These are phyloP conservation scores for Phlebiopsis flavidoalba DNA, from an alignment of 768 basidiomycete species.

Conservation along the genomic window DNA sequence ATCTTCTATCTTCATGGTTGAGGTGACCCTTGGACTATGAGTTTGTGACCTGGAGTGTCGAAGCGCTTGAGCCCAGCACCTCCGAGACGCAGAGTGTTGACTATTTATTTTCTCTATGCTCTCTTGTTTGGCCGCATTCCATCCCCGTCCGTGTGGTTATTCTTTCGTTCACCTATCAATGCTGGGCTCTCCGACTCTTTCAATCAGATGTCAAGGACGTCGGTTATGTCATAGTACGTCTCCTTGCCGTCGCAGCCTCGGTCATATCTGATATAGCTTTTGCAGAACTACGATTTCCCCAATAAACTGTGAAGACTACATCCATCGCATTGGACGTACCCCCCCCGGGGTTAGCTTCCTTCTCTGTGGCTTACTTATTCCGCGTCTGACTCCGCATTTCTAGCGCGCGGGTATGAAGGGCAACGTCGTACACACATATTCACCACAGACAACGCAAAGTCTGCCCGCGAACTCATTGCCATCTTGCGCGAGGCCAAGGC, in stretches of 20 bases:
- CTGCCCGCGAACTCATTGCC: constrained; percentile 83
- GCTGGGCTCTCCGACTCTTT: constrained; percentile 6
- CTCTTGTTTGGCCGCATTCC: constrained; percentile 12
- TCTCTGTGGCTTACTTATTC: neutral
- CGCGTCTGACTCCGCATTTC: neutral
- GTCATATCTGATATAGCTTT: neutral
- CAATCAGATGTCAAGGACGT: constrained; percentile 96
- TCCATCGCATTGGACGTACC: constrained; percentile 99
- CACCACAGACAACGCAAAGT: constrained; percentile 93
- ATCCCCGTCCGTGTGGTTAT: constrained; percentile 15
- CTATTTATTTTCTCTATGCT: constrained; percentile 30
- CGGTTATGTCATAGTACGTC: constrained; percentile 88
- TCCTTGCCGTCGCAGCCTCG: constrained; percentile 5
- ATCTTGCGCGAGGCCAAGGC: constrained; percentile 89
- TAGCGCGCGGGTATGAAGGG: constrained; percentile 92
- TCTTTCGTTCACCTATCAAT: constrained; percentile 19
- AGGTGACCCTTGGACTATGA: constrained; percentile 36
- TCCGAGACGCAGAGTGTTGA: constrained; percentile 43
- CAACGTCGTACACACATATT: constrained; percentile 93
- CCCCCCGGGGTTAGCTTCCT: constrained; percentile 57
- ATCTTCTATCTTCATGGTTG: constrained; percentile 25
- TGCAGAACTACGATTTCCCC: constrained; percentile 93
- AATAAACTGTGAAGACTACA: constrained; percentile 98
- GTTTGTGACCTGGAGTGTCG: constrained; percentile 34
- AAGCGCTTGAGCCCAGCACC: constrained; percentile 45